phyloP scores from a whole-genome alignment of 345 rosid genomes.

The Gossypium sturtianum region DNA sequence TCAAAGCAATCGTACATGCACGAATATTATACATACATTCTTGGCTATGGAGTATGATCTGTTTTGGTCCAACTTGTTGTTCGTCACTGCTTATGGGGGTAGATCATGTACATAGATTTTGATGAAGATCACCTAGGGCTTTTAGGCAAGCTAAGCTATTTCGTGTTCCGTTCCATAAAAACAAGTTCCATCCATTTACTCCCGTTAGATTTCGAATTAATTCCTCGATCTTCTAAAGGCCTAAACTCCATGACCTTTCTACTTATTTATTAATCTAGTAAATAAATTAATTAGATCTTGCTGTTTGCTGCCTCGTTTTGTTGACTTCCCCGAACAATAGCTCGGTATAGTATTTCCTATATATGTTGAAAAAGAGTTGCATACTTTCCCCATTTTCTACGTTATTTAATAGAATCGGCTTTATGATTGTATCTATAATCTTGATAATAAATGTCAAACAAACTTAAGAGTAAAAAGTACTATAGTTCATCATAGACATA shows the following conservation, averaged over 20 bases:
- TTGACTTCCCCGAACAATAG: not conserved
- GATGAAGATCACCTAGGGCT: constrained; percentile 29
- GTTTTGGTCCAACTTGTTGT: constrained; percentile 18
- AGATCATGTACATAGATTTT: constrained; percentile 15
- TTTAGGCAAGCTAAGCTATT: constrained; percentile 2
- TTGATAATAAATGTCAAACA: not conserved
- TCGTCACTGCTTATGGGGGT: constrained; percentile 17
- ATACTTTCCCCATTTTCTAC: not conserved
- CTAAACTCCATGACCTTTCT: not conserved
- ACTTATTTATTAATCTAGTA: not conserved
- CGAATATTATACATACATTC: constrained; percentile 14
- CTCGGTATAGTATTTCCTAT: not conserved
- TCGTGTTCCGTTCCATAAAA: not conserved
- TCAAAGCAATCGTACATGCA: constrained; percentile 13
- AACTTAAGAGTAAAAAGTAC: not conserved
- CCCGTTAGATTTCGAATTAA: constrained; percentile 22
- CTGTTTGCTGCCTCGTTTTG: not conserved
- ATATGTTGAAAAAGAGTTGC: constrained; percentile 1
- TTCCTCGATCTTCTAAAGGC: constrained; percentile 17
- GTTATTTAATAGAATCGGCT: not conserved
- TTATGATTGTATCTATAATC: not conserved
- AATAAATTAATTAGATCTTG: not conserved
- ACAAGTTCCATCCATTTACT: not conserved
- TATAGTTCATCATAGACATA: not conserved
- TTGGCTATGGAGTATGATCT: not conserved